Conservation (phyloP, 2,329 filamentous ascomycete species). For the Diaporthe humulicola region DNA sequence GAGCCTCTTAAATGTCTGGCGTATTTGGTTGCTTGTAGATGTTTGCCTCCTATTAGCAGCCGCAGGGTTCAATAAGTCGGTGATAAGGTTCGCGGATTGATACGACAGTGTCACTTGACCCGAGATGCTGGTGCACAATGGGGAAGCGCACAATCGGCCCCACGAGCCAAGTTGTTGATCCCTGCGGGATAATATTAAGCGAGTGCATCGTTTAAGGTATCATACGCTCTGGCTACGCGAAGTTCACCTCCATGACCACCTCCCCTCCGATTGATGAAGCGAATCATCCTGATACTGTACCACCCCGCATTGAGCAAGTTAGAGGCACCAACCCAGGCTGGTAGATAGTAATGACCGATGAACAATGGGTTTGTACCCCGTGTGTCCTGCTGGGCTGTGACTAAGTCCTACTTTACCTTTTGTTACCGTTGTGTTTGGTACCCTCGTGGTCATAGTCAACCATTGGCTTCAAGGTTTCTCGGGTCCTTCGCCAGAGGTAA, state of each 20-base stretch:
- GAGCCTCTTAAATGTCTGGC: neutral
- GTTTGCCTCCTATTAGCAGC: neutral
- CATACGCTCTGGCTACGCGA: neutral
- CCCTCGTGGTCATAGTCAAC: neutral
- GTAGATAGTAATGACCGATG: neutral
- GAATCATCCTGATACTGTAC: slow-evolving; percentile 14
- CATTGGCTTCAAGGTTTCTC: neutral
- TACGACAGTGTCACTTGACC: slow-evolving; percentile 32
- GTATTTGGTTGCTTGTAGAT: neutral
- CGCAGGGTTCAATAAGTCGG: neutral
- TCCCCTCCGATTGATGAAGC: neutral
- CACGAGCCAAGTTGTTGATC: slow-evolving; percentile 16
- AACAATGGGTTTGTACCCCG: neutral
- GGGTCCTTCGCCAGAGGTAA: neutral
- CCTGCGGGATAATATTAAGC: slow-evolving; percentile 2
- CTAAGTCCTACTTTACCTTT: neutral
- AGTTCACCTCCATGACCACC: neutral
- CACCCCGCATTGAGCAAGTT: slow-evolving; percentile 3
- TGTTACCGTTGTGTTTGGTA: neutral
- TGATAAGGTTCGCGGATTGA: slow-evolving; percentile 14
- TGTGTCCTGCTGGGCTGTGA: neutral
- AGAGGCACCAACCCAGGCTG: neutral
- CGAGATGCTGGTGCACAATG: slow-evolving; percentile 26
- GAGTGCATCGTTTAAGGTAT: slow-evolving; percentile 27
- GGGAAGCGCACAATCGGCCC: slow-evolving; percentile 15